Conservation (phyloP, 2,329 filamentous ascomycete species). For the Fusarium hostae region DNA sequence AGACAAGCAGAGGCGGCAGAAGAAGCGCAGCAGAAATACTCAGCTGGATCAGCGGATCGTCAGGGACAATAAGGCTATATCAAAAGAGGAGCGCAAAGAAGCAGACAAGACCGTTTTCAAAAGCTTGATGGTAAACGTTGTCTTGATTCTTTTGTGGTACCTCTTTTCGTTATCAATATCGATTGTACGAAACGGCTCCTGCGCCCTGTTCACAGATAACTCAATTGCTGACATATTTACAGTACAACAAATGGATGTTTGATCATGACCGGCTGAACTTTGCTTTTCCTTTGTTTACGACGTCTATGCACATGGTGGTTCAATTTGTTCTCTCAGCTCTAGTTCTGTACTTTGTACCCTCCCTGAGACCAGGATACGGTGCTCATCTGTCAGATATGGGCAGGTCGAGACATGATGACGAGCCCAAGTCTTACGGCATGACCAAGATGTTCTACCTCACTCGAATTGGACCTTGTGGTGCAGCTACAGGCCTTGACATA, state of each 20-base stretch:
- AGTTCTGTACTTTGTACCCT: constrained; percentile 85
- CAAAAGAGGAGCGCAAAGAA: constrained; percentile 78
- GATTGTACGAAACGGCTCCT: constrained; percentile 68
- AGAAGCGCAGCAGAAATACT: constrained; percentile 74
- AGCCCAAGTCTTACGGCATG: constrained; percentile 74
- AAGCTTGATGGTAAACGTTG: constrained; percentile 76
- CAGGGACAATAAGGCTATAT: constrained; percentile 64
- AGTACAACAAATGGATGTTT: constrained; percentile 99
- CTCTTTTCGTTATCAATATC: constrained; percentile 94
- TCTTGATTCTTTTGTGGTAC: constrained; percentile 88
- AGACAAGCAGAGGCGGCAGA: constrained; percentile 75
- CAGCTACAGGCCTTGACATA: constrained; percentile 94
- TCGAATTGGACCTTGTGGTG: constrained; percentile 89
- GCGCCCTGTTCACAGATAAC: neutral
- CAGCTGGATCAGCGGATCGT: constrained; percentile 76
- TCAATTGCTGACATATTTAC: constrained; percentile 34
- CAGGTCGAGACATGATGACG: constrained; percentile 61
- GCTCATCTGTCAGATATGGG: constrained; percentile 59
- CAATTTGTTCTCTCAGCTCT: constrained; percentile 84
- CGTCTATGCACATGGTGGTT: constrained; percentile 93
- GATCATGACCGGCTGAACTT: constrained; percentile 86
- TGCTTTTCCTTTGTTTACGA: constrained; percentile 94
- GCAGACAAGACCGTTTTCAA: constrained; percentile 79
- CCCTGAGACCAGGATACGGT: constrained; percentile 74
- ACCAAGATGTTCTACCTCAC: constrained; percentile 92